These are phyloP conservation scores for Oemleria cerasiformis DNA, from an alignment of 306 rosid genomes.

Conservation along the genomic window DNA sequence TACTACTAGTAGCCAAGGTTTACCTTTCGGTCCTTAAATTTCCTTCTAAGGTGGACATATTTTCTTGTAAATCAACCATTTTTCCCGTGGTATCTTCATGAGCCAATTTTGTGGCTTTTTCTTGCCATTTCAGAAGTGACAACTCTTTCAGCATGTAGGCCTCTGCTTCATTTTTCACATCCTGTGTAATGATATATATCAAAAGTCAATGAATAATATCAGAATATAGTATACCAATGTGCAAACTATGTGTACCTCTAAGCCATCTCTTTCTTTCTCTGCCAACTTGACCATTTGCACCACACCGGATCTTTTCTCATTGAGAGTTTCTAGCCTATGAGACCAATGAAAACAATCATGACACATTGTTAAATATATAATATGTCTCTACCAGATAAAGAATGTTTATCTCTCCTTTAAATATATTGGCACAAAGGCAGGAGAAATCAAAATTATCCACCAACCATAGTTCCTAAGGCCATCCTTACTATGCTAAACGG, in stretches of 20 bases:
- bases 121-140: constrained; percentile 87
- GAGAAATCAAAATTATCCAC: background rate
- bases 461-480: background rate
- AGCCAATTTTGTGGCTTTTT: constrained; percentile 82
- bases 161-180: constrained; percentile 93
- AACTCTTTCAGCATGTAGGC: constrained; percentile 87
- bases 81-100: constrained; percentile 59
- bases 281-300: constrained; percentile 98
- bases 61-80: constrained; percentile 50
- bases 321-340: constrained; percentile 76
- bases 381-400: background rate
- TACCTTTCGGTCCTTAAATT: constrained; percentile 75
- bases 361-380: background rate
- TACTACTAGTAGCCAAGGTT: constrained; percentile 8
- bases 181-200: constrained; percentile 46
- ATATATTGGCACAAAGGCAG: background rate
- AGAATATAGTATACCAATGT: constrained; percentile 2
- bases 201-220: constrained; percentile 13
- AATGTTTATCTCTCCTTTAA: background rate
- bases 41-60: constrained; percentile 57
- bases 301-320: constrained; percentile 86
- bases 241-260: constrained; percentile 62
- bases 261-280: constrained; percentile 89
- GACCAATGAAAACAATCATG: constrained; percentile 24
- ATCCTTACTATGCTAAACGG: background rate